phyloP scores from a whole-genome alignment of 148 eudicot genomes.

The Silene conica region DNA sequence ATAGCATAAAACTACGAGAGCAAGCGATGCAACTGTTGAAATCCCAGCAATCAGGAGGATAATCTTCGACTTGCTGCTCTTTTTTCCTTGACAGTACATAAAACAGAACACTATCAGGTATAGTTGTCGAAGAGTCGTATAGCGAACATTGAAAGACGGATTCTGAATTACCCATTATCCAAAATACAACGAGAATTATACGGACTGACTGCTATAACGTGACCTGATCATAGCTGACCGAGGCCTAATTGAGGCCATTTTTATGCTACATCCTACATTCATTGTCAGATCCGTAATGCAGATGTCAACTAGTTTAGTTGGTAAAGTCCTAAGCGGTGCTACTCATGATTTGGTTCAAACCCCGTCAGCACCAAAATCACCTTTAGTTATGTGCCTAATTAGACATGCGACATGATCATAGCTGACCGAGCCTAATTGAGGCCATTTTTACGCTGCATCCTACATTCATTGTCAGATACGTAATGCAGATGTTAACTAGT shows the following conservation, averaged over 20 bases:
- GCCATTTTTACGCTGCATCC: not conserved
- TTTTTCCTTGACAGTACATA: not conserved
- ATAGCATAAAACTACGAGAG: not conserved
- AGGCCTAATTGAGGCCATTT: not conserved
- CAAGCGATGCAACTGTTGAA: not conserved
- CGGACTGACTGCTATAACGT: not conserved
- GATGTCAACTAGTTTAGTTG: too few species aligned
- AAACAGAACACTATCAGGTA: not conserved
- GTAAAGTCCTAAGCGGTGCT: too few species aligned
- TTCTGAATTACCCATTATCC: too few species aligned
- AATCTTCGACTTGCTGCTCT: constrained; percentile 11
- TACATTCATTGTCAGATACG: too few species aligned
- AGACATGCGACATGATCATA: not conserved
- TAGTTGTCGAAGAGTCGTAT: not conserved
- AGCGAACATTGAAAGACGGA: not conserved
- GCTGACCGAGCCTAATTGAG: not conserved
- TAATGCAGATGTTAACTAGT: too few species aligned
- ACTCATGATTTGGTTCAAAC: too few species aligned
- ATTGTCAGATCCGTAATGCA: too few species aligned
- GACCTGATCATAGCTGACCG: not conserved
- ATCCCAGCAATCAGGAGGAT: not conserved
- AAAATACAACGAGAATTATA: not conserved
- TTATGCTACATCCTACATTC: not conserved
- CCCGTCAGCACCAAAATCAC: too few species aligned
- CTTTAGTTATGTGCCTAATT: too few species aligned